Evolutionary conservation across 805 yeast genomes (phyloP).

Genomic region (Yarrowia porcina): DNA sequence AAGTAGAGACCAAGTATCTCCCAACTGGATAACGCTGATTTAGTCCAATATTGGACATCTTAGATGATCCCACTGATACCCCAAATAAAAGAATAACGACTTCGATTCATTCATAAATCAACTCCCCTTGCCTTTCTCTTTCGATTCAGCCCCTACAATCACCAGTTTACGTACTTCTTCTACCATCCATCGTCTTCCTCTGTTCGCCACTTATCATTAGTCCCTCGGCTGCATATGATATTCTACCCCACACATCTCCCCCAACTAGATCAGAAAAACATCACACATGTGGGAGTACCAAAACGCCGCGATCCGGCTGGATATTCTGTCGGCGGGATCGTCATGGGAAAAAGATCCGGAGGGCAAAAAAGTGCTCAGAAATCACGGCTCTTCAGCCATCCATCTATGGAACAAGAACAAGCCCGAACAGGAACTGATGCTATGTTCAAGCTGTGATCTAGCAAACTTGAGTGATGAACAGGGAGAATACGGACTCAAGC

Average conservation of each 20-base stretch:
- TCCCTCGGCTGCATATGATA: constrained; percentile 22
- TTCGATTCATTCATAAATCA: too few relatives aligned
- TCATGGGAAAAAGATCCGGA: constrained; percentile 18
- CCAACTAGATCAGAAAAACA: background rate
- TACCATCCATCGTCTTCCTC: too few relatives aligned
- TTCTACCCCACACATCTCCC: constrained; percentile 5
- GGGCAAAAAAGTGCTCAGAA: constrained; percentile 10
- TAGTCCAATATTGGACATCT: too few relatives aligned
- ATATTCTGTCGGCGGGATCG: background rate
- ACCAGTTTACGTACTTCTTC: too few relatives aligned
- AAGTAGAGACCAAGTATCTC: too few relatives aligned
- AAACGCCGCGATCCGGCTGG: constrained; percentile 16
- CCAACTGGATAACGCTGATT: too few relatives aligned
- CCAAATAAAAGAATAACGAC: too few relatives aligned
- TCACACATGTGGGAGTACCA: constrained; percentile 24
- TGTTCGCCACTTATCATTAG: constrained; percentile 1
- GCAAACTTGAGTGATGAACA: background rate
- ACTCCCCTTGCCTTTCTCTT: too few relatives aligned
- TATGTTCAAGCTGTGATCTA: constrained; percentile 16
- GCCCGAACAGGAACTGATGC: constrained; percentile 10
- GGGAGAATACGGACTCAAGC: constrained; percentile 4
- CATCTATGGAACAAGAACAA: constrained; percentile 16
- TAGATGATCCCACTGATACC: too few relatives aligned
- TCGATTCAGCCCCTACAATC: too few relatives aligned
- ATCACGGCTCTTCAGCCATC: constrained; percentile 10